Percentiles rank a stretch among this genome's conserved stretches.
Conservation (phyloP, 2,329 filamentous ascomycete species). For the Aspergillus sojae region DNA sequence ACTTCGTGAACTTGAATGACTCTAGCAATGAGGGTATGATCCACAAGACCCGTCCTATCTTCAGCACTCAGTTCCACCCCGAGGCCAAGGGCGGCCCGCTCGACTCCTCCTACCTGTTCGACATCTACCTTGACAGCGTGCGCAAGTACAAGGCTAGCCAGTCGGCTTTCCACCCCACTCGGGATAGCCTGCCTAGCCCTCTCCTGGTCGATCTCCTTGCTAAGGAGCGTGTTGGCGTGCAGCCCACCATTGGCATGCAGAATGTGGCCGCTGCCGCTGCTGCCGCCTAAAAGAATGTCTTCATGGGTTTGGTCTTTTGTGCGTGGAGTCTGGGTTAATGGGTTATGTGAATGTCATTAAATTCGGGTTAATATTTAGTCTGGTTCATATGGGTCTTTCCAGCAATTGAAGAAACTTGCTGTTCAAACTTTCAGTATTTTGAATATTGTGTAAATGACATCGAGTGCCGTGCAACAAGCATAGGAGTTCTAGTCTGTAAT, state of each 20-base stretch:
- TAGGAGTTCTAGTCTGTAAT: background rate
- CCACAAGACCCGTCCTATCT: slow-evolving; percentile 93
- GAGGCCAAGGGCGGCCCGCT: slow-evolving; percentile 97
- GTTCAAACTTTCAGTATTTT: background rate
- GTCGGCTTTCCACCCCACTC: slow-evolving; percentile 67
- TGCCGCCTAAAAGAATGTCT: slow-evolving; percentile 19
- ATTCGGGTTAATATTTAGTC: slow-evolving; percentile 5
- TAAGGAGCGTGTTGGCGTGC: slow-evolving; percentile 92
- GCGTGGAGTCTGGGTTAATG: slow-evolving; percentile 16
- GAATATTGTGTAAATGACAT: background rate
- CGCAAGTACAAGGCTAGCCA: slow-evolving; percentile 85
- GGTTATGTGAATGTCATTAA: slow-evolving; percentile 12
- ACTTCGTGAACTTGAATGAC: slow-evolving; percentile 98
- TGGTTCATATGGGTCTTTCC: slow-evolving; percentile 1
- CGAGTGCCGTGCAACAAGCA: background rate
- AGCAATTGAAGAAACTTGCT: background rate
- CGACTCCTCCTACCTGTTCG: slow-evolving; percentile 94
- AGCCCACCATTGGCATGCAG: slow-evolving; percentile 63
- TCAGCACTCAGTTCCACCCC: slow-evolving; percentile 98
- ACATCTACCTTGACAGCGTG: slow-evolving; percentile 91
- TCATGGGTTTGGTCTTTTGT: slow-evolving; percentile 15
- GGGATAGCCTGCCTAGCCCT: slow-evolving; percentile 84
- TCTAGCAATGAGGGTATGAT: slow-evolving; percentile 97
- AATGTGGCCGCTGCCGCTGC: slow-evolving; percentile 40
- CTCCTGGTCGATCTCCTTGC: slow-evolving; percentile 87